phyloP scores from a whole-genome alignment of 352 stramenopile genomes.

The Globisporangium canariense region DNA sequence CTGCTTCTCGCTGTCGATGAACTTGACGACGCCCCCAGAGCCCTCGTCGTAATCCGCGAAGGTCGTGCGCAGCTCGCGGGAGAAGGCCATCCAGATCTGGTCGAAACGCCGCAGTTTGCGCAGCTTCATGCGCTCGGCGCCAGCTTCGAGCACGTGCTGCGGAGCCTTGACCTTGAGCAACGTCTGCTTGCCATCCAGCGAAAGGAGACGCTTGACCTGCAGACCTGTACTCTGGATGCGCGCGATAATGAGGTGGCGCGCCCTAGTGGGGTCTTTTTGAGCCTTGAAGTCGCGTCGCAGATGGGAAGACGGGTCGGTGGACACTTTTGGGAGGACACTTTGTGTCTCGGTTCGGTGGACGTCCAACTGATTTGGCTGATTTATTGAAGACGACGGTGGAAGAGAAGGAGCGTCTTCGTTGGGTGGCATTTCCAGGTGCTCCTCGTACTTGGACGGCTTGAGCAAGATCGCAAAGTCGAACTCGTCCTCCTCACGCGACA shows the following conservation, averaged over 20 bases:
- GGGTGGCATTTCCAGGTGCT: conserved; percentile 37
- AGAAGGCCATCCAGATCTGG: conserved; percentile 80
- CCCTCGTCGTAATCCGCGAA: conserved; percentile 63
- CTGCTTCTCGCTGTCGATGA: conserved; percentile 83
- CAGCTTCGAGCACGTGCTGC: conserved; percentile 57
- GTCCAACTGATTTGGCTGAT: background rate
- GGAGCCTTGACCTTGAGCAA: conserved; percentile 77
- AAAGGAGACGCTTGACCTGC: conserved; percentile 68
- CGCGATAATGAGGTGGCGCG: conserved; percentile 39
- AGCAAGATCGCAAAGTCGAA: conserved; percentile 86
- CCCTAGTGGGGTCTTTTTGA: conserved; percentile 18
- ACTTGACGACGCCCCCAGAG: conserved; percentile 43
- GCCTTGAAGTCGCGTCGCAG: background rate
- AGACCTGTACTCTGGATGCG: conserved; percentile 61
- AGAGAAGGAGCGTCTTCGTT: background rate
- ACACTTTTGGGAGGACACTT: background rate
- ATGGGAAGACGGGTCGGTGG: background rate
- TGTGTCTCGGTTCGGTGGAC: background rate
- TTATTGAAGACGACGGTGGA: background rate
- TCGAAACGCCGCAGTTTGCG: conserved; percentile 68
- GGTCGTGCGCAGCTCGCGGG: conserved; percentile 56
- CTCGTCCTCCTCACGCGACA: conserved; percentile 67
- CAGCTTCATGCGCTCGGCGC: conserved; percentile 60
- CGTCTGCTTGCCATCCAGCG: conserved; percentile 69
- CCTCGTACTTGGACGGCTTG: conserved; percentile 67